Evolutionary conservation across 2,329 filamentous ascomycete genomes (phyloP), one percentile per base, ranked within the genome.

Genomic region (Hypoxylon sp.): DNA sequence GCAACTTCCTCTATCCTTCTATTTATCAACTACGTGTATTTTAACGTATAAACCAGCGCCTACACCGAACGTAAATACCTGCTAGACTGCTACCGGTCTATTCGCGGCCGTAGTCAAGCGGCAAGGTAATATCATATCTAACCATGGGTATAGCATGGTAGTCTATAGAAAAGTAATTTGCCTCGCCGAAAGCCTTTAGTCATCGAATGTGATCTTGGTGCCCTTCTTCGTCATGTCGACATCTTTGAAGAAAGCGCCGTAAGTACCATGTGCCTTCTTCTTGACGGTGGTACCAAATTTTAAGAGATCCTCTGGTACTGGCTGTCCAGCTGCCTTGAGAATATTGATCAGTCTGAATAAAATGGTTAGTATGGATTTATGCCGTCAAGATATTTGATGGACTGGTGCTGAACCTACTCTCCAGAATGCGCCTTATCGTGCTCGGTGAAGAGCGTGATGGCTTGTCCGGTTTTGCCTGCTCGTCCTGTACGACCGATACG

Each of bases 261-360:
- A 99, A 52, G 93, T 92, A 77, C 94, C 92, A 83, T 99, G 96
- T 53, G 90, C 88, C 94, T 98, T 98, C 89, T 97, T 98, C 89
- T 98, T 99, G 58, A 99, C 96, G 0, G 95, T 98, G 22, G 94
- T 97, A 76, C 96, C 96, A 74, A 98, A 99, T 83, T 97, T 98
- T 80, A 98, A 85, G 39, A 99, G 84, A 26, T 93, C 92, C 47
- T 97, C 94, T 2, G 96, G 96, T 0, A 99, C 93, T 11, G 90
- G 87, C 81, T 99, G 96, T 72, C 94, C 93, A 24, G 96, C 94
- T n/a, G 90, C 93, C 82, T 92, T 97, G 70, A 99, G 88, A 62
- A 99, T 94, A 79, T 98, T 98, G 84, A 98, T 92, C 74, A 99
- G 84, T 9, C 92, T 94, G 74, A 14, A 48, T 62, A 39, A 55